Base-by-base conservation (phyloP, 2,329 filamentous ascomycete species). In the Teratosphaeria destructans region DNA sequence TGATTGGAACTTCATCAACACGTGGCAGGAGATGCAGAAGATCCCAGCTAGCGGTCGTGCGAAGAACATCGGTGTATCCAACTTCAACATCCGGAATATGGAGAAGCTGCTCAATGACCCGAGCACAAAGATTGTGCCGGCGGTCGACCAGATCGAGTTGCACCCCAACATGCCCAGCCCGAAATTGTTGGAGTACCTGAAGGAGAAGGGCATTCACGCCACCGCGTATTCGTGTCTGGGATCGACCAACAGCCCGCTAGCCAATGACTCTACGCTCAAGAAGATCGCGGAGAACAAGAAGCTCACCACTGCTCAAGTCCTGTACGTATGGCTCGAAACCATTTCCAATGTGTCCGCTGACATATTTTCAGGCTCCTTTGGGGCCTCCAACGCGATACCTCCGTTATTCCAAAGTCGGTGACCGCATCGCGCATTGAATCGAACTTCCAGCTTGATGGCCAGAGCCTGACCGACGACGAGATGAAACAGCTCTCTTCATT, bases 331-430 rank as follows among this genome's bases (percentile, higher is more conserved):
- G 8, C 32, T 29, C 19, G 5, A n/a, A 10, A 10, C 6, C 7
- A n/a, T 11, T 23, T n/a, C 4, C n/a, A 4, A 54, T 23, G 6
- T 16, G 23, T 32, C 12, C 54, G 55, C 59, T 65, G 35, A 65
- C 61, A 43, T 11, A 5, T 7, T 57, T 6, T 27, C 43, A 70
- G 68, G 35, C 77, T 95, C 64, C 79, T 85, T 68, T 95, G 90
- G 89, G 90, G 89, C 64, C 77, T 95, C 59, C 84, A 88, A 73
- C 85, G 90, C 71, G 89, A 87, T 61, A 90, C 86, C 79, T 88
- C 84, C 65, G 89, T 95, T 57, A 90, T 95, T 68, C 90, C 90
- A 68, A 95, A 95, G 82, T 88, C 83, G 57, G 87, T 92, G 60
- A 91, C 83, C 65, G 82, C 85, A 65, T 79, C 79, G 57, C 83